A percentile compares a stretch with the other conserved stretches of the same genome.
Evolutionary conservation across 31 red algal species (phyloP).

Genomic region (Endocladia muricata): DNA sequence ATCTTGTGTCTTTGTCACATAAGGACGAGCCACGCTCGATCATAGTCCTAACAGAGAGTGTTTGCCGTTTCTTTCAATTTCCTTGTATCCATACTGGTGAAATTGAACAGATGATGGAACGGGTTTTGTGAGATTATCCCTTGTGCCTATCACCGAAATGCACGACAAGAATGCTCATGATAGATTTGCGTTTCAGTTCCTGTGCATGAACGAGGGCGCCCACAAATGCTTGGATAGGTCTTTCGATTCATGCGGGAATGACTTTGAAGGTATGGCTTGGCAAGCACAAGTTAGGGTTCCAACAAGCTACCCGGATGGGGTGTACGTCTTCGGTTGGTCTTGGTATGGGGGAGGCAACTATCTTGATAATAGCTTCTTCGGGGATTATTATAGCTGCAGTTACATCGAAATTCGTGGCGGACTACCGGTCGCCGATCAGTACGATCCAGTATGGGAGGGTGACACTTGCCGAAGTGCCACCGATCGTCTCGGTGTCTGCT

Average conservation of each 20-base stretch:
- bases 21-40: too few species aligned
- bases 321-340: slow-evolving; percentile 63
- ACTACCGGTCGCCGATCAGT: slow-evolving; percentile 12
- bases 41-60: not conserved
- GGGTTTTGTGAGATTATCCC: slow-evolving; percentile 44
- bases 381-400: slow-evolving; percentile 66
- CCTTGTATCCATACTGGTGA: too few species aligned
- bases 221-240: slow-evolving; percentile 30
- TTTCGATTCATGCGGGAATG: slow-evolving; percentile 25
- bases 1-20: not conserved
- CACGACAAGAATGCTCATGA: slow-evolving; percentile 49
- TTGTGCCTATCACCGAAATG: slow-evolving; percentile 43
- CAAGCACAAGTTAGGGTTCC: slow-evolving; percentile 39
- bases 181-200: slow-evolving; percentile 49
- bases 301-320: slow-evolving; percentile 55
- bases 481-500: slow-evolving; percentile 33
- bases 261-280: slow-evolving; percentile 49
- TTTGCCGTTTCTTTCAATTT: too few species aligned
- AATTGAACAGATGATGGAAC: slow-evolving; percentile 46
- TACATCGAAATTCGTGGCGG: slow-evolving; percentile 61
- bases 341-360: slow-evolving; percentile 63
- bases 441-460: slow-evolving; percentile 28
- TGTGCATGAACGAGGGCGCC: slow-evolving; percentile 40
- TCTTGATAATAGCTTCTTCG: slow-evolving; percentile 49
- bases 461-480: slow-evolving; percentile 24